Evolutionary conservation across 208 protist species (phyloP).

Genomic region (Leishmania tropica): DNA sequence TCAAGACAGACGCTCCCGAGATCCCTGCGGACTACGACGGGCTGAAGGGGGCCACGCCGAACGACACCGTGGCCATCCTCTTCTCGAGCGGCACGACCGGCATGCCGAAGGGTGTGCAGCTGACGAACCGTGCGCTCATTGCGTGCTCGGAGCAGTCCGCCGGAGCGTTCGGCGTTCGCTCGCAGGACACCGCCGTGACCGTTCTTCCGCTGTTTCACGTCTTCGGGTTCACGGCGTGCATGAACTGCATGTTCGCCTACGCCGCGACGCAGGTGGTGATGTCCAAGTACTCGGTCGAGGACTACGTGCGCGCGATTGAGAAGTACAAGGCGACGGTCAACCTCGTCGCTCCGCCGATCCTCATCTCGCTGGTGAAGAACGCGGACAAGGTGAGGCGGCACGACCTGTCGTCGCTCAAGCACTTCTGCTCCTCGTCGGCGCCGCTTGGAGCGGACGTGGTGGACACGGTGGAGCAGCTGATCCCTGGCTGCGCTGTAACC

Average conservation of each 20-base stretch:
- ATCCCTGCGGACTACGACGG: conserved; percentile 42
- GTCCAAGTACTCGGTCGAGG: conserved; percentile 43
- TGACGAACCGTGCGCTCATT: conserved; percentile 35
- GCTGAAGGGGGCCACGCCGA: conserved; percentile 14
- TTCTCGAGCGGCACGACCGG: conserved; percentile 54
- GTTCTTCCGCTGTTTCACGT: conserved; percentile 89
- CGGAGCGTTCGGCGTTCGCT: neutral
- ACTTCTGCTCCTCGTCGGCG: conserved; percentile 56
- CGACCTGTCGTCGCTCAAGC: conserved; percentile 22
- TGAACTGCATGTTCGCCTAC: conserved; percentile 32
- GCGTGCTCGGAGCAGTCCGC: conserved; percentile 38
- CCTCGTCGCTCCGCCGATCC: conserved; percentile 80
- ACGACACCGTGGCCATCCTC: conserved; percentile 48
- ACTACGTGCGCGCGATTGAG: conserved; percentile 40
- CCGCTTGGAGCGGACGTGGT: conserved; percentile 56
- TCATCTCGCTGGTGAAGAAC: conserved; percentile 64
- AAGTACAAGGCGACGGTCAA: conserved; percentile 51
- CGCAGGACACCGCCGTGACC: conserved; percentile 35
- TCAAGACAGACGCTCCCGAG: conserved; percentile 16
- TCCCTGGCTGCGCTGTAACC: conserved; percentile 19
- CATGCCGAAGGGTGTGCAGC: conserved; percentile 64
- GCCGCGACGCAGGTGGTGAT: conserved; percentile 42
- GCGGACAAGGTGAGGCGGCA: conserved; percentile 39
- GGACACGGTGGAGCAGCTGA: conserved; percentile 14
- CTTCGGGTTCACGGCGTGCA: conserved; percentile 66